phyloP scores from a whole-genome alignment of 495 filamentous ascomycete species.

The Trichoderma asperelloides region DNA sequence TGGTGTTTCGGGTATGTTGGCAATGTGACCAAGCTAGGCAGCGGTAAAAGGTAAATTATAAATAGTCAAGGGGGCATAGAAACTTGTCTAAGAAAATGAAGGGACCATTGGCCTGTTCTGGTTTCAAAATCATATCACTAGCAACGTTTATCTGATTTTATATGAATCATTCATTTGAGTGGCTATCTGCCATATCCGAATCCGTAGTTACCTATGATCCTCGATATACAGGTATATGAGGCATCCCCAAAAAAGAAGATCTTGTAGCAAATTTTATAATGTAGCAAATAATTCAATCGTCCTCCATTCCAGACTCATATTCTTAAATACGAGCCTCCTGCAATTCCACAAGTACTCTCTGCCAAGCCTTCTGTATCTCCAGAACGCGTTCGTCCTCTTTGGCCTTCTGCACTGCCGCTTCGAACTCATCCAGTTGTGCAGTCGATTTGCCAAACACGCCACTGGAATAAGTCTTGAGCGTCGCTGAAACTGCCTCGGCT shows the following conservation, averaged over 20 bases:
- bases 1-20: too few species aligned
- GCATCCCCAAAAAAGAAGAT: neutral
- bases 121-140: neutral
- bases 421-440: neutral
- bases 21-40: too few species aligned
- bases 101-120: neutral
- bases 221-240: neutral
- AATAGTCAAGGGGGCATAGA: too few species aligned
- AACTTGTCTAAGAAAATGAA: too few species aligned
- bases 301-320: neutral
- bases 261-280: neutral
- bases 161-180: neutral
- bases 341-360: constrained; percentile 14
- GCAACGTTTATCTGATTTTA: neutral
- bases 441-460: constrained; percentile 18
- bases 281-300: neutral
- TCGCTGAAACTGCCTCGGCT: constrained; percentile 26
- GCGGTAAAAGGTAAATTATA: too few species aligned
- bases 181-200: neutral
- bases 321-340: neutral
- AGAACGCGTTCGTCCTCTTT: constrained; percentile 22
- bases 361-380: constrained; percentile 34
- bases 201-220: neutral
- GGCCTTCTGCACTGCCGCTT: constrained; percentile 1
- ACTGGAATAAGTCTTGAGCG: constrained; percentile 23